Conservation (phyloP, 345 rosid genomes). For the Camelina hispida region DNA sequence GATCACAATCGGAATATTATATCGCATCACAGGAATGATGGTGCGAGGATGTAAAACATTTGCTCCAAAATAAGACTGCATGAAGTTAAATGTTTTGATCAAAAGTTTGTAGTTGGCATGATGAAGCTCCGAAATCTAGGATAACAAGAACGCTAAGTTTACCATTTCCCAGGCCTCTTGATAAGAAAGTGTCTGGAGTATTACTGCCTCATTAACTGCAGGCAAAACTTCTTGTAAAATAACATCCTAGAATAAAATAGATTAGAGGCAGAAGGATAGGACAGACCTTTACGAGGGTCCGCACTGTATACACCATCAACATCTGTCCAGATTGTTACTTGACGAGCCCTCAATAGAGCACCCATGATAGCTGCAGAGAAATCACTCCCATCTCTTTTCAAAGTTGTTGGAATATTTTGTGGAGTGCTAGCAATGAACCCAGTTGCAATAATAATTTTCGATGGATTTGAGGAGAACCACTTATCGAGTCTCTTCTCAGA, state of each 20-base stretch:
- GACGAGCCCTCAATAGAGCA: slow-evolving; percentile 77
- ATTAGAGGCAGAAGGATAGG: background rate
- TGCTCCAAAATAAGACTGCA: slow-evolving; percentile 99
- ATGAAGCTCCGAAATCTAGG: slow-evolving; percentile 28
- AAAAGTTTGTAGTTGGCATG: slow-evolving; percentile 18
- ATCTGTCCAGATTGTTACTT: slow-evolving; percentile 98
- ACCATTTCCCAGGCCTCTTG: slow-evolving; percentile 99
- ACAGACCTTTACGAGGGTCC: slow-evolving; percentile 94
- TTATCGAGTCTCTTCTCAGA: slow-evolving; percentile 78
- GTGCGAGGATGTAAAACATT: slow-evolving; percentile 99
- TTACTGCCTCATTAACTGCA: slow-evolving; percentile 97
- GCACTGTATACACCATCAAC: slow-evolving; percentile 99
- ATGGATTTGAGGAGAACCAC: slow-evolving; percentile 75
- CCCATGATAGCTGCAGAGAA: slow-evolving; percentile 99
- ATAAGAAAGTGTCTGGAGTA: slow-evolving; percentile 81
- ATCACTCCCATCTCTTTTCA: slow-evolving; percentile 99
- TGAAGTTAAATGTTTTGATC: slow-evolving; percentile 40
- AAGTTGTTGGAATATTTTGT: slow-evolving; percentile 90
- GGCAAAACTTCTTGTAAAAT: background rate
- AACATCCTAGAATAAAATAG: background rate
- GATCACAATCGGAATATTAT: slow-evolving; percentile 92
- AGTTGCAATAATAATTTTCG: slow-evolving; percentile 77
- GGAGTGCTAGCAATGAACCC: slow-evolving; percentile 99
- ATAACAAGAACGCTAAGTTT: slow-evolving; percentile 43
- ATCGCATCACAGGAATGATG: slow-evolving; percentile 92